Evolutionary conservation across 106 monocot species (phyloP), one percentile per base, ranked within the genome.

Genomic region (Vanilla planifolia): DNA sequence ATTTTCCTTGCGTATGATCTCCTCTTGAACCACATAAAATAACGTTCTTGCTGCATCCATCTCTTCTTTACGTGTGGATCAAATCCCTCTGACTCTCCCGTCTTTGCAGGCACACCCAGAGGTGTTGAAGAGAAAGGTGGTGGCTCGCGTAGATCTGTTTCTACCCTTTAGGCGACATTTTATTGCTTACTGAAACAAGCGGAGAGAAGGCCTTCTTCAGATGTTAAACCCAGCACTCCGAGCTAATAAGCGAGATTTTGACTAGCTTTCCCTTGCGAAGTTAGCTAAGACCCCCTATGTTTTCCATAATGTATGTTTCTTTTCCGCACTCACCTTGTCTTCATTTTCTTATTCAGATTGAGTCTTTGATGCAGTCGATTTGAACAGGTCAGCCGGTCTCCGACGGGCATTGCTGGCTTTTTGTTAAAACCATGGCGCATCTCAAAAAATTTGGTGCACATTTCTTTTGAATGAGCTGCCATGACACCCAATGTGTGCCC

Each of bases 401-500:
- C 8, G 1, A 8, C 3, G 2, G 51, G 11, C 3, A 24, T 7
- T 52, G 25, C 3, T 9, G 2, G 4, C 21, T 21, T 19, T 19
- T 51, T 43, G 62, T 8, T 1, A 22, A 52, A 7, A 8, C 8
- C 9, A 26, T 52, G 8, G n/a, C n/a, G n/a, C n/a, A 24, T 14
- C 4, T 52, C 44, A 26, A 41, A 32, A 13, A 62, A 61, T 37
- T 75, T 74, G 77, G 69, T 77, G 76, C 66, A 66, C 34, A 80
- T 53, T 40, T 55, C 75, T 47, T 52, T 80, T 16, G 43, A 84
- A 66, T 75, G 75, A 55, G 90, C 85, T 52, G 47, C 75, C n/a
- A 90, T 85, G 81, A 76, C 79, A 50, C 85, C 85, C 0, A 90
- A 90, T 45, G 71, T 83, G 48, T 86, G 90, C 64, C 85, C 91